phyloP scores from a whole-genome alignment of 1,284 basidiomycete genomes.

The Ceratobasidium sp. region DNA sequence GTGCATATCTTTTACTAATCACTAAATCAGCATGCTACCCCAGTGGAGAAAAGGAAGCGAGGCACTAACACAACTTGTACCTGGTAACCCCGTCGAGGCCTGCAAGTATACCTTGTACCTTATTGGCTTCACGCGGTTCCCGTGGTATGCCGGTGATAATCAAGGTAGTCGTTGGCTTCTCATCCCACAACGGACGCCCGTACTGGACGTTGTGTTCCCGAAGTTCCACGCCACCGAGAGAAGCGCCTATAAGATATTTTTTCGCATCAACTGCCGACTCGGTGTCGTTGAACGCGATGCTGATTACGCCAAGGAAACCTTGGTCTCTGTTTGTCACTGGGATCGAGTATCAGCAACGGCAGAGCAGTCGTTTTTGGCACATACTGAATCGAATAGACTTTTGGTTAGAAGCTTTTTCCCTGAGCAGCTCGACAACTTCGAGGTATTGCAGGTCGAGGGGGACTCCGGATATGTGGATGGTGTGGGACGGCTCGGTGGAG shows the following conservation, averaged over 20 bases:
- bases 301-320: constrained; percentile 3
- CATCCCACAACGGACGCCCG: constrained; percentile 25
- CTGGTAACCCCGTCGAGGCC: neutral
- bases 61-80: constrained; percentile 13
- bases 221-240: neutral
- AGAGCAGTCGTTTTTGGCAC: neutral
- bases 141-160: constrained; percentile 24
- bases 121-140: neutral
- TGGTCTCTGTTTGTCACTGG: constrained; percentile 9
- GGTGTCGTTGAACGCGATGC: constrained; percentile 3
- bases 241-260: neutral
- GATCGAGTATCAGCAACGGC: neutral
- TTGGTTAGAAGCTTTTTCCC: neutral
- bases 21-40: neutral
- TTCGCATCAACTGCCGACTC: constrained; percentile 7
- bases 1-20: constrained; percentile 1
- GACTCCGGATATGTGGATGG: constrained; percentile 4
- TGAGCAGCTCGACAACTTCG: constrained; percentile 9
- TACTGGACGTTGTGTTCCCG: constrained; percentile 27
- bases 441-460: constrained; percentile 36
- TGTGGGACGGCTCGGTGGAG: neutral
- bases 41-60: too few relatives aligned
- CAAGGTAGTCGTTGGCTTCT: constrained; percentile 25
- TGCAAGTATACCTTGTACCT: neutral
- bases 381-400: constrained; percentile 32